phyloP scores from a whole-genome alignment of 305 asterid species.

The Solanum aculeatissimum region DNA sequence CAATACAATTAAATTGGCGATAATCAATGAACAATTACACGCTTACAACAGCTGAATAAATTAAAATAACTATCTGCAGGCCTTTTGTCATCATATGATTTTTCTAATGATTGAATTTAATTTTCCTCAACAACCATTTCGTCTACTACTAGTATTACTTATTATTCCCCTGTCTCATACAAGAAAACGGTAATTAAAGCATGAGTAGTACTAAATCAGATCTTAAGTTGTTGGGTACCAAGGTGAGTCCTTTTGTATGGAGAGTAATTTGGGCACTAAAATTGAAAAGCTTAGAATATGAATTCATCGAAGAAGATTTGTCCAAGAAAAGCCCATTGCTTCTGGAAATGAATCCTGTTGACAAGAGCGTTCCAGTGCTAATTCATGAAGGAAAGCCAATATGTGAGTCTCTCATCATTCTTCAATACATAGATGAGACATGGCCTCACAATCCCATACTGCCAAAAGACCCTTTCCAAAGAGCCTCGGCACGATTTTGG shows the following conservation, averaged over 20 bases:
- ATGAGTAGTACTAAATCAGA: too few relatives aligned
- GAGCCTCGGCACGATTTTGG: slow-evolving; percentile 12
- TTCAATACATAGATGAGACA: slow-evolving; percentile 13
- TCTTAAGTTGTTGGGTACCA: not conserved
- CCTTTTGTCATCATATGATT: not conserved
- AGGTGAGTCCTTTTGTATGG: not conserved
- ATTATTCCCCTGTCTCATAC: not conserved
- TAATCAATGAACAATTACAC: not conserved
- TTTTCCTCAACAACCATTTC: not conserved
- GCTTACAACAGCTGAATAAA: not conserved
- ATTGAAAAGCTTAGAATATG: not conserved
- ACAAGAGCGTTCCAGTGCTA: slow-evolving; percentile 12
- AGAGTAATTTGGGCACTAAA: slow-evolving; percentile 1
- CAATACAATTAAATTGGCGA: not conserved
- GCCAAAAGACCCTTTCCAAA: slow-evolving; percentile 8
- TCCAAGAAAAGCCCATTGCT: not conserved
- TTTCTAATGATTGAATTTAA: not conserved
- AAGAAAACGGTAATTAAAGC: too few relatives aligned
- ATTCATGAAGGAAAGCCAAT: slow-evolving; percentile 3
- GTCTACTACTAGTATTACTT: too few relatives aligned
- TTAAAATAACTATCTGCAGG: not conserved
- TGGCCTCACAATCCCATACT: slow-evolving; percentile 9
- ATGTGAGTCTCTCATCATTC: slow-evolving; percentile 14
- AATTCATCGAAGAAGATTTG: not conserved
- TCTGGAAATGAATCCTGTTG: slow-evolving; percentile 5